Base-by-base conservation (phyloP, 2,329 filamentous ascomycete genomes). In the Sordariomycetes sp. region DNA sequence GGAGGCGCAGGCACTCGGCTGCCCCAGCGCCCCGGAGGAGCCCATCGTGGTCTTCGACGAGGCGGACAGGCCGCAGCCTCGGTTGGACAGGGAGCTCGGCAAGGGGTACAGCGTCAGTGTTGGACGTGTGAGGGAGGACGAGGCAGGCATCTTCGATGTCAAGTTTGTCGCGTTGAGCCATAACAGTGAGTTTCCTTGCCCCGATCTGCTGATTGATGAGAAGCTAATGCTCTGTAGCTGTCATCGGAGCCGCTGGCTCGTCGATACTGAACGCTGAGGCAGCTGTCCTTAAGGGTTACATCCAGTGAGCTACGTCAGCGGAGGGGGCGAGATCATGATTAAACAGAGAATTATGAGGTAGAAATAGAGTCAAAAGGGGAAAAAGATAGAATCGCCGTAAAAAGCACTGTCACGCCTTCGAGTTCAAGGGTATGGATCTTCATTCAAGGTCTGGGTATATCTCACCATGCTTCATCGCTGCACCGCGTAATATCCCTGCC, bases 221-320 rank as follows among this genome's bases (percentile, higher is more conserved):
- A 30, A 43, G 33, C 17, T 31, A 26, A 26, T 11, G 11, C 20
- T 24, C 8, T 14, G 12, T 36, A 77, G 79, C 90, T 41, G 83
- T 98, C 36, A 90, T 98, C 55, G 90, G 90, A 44, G 92, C 92
- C 21, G 88, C 90, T n/a, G 92, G 92, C 9, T 93, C 86, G 3
- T 94, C 86, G 21, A 94, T 96, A 60, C 61, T 96, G 47, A 96
- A 96, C 51, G 87, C 88, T 19, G 90, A 95, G 59, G 86, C 87
- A 19, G 86, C 87, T 17, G 79, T 94, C 9, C 73, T 95, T 44
- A 93, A 94, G 67, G 90, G 88, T 5, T 86, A 81, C 51, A 70
- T 88, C 42, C 87, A 68, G n/a, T n/a, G n/a, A n/a, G n/a, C n/a
- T n/a, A n/a, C n/a, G n/a, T n/a, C n/a, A n/a, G n/a, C n/a, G n/a